Evolutionary conservation across 1,284 basidiomycete species (phyloP).

Genomic region (Abortiporus biennis): DNA sequence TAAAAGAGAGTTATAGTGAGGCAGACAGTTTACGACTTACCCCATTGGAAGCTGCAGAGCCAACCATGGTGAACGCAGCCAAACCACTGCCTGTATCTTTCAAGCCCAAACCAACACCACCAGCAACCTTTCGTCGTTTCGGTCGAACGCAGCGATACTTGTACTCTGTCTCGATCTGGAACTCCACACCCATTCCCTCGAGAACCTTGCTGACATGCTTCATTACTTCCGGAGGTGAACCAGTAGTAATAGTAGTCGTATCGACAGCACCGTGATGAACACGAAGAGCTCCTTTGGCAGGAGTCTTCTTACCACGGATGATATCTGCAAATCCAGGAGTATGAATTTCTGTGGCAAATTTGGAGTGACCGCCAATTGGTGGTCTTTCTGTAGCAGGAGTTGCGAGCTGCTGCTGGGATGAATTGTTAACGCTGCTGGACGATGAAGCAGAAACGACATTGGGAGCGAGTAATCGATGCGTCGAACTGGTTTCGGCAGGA

Average conservation of each 20-base stretch:
- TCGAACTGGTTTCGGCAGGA: conserved; percentile 13
- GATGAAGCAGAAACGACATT: conserved; percentile 21
- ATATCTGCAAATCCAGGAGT: conserved; percentile 37
- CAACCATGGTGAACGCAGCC: conserved; percentile 72
- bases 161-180: conserved; percentile 83
- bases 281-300: conserved; percentile 57
- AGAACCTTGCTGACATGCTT: conserved; percentile 77
- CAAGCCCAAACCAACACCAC: conserved; percentile 34
- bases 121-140: conserved; percentile 57
- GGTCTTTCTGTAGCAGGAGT: conserved; percentile 18
- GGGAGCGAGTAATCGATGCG: conserved; percentile 5
- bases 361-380: conserved; percentile 4
- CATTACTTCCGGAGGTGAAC: conserved; percentile 84
- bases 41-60: conserved; percentile 75
- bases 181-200: conserved; percentile 86
- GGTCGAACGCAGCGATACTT: conserved; percentile 79
- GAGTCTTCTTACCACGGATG: conserved; percentile 15
- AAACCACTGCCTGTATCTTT: conserved; percentile 41
- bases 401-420: conserved; percentile 19
- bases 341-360: conserved; percentile 20
- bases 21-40: conserved; percentile 37
- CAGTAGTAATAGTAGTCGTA: conserved; percentile 84
- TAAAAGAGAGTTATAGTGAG: background rate
- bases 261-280: conserved; percentile 93
- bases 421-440: conserved; percentile 29